phyloP scores from a whole-genome alignment of 2,329 filamentous ascomycete genomes.

The Cladosporium velox region DNA sequence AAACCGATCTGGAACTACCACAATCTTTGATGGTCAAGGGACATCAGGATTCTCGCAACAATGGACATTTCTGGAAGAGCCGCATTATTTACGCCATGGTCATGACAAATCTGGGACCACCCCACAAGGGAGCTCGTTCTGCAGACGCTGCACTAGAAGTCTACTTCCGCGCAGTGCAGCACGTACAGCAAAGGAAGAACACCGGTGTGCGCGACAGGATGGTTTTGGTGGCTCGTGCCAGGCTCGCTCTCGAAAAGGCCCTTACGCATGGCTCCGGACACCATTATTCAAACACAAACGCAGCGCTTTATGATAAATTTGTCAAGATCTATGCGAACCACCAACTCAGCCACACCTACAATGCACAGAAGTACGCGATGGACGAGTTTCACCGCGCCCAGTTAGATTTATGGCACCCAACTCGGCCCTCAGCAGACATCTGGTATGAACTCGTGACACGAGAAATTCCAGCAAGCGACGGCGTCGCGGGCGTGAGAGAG shows the following conservation, averaged over 20 bases:
- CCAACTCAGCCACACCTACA: background rate
- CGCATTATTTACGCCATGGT: conserved; percentile 26
- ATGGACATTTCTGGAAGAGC: conserved; percentile 28
- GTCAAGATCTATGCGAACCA: background rate
- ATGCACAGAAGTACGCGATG: background rate
- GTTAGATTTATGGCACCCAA: conserved; percentile 10
- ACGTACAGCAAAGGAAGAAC: background rate
- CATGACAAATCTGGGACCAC: conserved; percentile 14
- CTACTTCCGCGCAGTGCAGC: conserved; percentile 21
- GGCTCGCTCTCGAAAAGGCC: background rate
- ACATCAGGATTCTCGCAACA: background rate
- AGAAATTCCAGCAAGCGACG: background rate
- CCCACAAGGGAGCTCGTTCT: background rate
- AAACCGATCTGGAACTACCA: conserved; percentile 24
- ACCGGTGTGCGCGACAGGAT: background rate
- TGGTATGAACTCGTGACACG: background rate
- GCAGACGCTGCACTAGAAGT: conserved; percentile 25
- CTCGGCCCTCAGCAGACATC: background rate
- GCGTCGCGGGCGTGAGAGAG: background rate
- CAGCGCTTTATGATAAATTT: conserved; percentile 9
- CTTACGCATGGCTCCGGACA: background rate
- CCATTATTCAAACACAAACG: background rate
- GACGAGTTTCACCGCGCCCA: background rate
- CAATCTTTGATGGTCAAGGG: background rate
- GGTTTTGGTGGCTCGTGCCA: background rate